Evolutionary conservation across 2,329 filamentous ascomycete species (phyloP).

Genomic region (Nannizziopsis barbatae): DNA sequence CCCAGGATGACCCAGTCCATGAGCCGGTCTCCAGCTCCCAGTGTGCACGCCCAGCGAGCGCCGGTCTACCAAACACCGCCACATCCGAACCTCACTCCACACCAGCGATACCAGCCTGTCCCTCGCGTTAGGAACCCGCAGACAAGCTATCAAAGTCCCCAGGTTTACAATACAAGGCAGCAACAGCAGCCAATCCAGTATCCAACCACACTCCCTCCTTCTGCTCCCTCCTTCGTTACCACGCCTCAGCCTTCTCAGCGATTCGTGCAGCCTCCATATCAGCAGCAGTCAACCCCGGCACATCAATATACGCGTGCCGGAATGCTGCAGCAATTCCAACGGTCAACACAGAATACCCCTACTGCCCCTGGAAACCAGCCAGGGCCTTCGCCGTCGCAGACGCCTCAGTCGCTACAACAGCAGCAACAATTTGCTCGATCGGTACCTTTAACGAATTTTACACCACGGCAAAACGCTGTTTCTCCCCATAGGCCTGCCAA

Average conservation of each 20-base stretch:
- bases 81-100: constrained; percentile 22
- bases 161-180: constrained; percentile 25
- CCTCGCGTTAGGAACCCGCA: constrained; percentile 22
- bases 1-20: constrained; percentile 24
- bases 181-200: constrained; percentile 25
- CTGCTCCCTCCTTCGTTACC: constrained; percentile 22
- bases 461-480: constrained; percentile 23
- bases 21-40: constrained; percentile 27
- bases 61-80: constrained; percentile 24
- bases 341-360: constrained; percentile 30
- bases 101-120: constrained; percentile 21
- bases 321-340: constrained; percentile 33
- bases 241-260: constrained; percentile 29
- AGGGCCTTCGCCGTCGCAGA: constrained; percentile 23
- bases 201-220: constrained; percentile 21
- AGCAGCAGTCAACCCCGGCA: constrained; percentile 20
- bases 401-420: constrained; percentile 19
- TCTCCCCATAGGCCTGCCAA: constrained; percentile 26
- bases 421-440: constrained; percentile 15
- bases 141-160: constrained; percentile 23
- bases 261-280: constrained; percentile 27
- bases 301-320: constrained; percentile 26
- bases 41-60: constrained; percentile 17
- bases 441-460: constrained; percentile 21
- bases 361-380: constrained; percentile 24